These are phyloP conservation scores for Acacia acuminata DNA, from an alignment of 306 rosid species.

Conservation along the genomic window DNA sequence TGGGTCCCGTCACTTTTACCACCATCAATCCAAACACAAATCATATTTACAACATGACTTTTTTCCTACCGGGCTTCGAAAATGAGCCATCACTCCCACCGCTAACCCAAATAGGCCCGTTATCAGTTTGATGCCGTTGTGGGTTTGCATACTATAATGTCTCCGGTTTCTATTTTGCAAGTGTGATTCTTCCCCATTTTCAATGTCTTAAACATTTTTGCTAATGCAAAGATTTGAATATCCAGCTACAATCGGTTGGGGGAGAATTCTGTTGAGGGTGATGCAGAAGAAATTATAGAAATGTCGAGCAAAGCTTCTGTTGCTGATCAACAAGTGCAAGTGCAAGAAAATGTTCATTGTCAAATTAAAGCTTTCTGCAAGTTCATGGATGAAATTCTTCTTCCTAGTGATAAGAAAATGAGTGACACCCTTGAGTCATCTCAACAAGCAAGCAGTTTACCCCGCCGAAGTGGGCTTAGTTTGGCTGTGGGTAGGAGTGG, in stretches of 20 bases:
- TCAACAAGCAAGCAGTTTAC: conserved; percentile 38
- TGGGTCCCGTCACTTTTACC: no score
- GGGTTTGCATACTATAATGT: conserved; percentile 8
- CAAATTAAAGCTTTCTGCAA: conserved; percentile 60
- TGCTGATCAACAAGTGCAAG: conserved; percentile 74
- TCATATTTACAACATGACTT: no score
- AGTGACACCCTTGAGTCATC: conserved; percentile 44
- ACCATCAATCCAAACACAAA: no score
- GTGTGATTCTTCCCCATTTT: conserved; percentile 16
- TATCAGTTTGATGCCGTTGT: conserved; percentile 5
- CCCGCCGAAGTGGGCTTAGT: conserved; percentile 75
- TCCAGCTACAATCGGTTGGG: conserved; percentile 83
- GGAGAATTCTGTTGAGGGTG: conserved; percentile 59
- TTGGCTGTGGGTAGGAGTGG: conserved; percentile 67
- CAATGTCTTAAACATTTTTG: conserved; percentile 5
- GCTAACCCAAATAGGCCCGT: no score
- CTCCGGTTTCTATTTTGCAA: conserved; percentile 6
- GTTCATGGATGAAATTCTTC: conserved; percentile 79
- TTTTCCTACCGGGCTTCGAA: no score
- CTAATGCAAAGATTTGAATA: conserved; percentile 46
- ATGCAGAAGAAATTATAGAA: conserved; percentile 69
- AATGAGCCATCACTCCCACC: no score
- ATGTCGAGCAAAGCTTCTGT: conserved; percentile 69
- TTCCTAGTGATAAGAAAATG: conserved; percentile 44
- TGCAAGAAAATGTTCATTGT: conserved; percentile 80